Percentiles rank a stretch among this genome's conserved stretches.
phyloP scores from a whole-genome alignment of 441 rosid species.

The Manihot esculenta region DNA sequence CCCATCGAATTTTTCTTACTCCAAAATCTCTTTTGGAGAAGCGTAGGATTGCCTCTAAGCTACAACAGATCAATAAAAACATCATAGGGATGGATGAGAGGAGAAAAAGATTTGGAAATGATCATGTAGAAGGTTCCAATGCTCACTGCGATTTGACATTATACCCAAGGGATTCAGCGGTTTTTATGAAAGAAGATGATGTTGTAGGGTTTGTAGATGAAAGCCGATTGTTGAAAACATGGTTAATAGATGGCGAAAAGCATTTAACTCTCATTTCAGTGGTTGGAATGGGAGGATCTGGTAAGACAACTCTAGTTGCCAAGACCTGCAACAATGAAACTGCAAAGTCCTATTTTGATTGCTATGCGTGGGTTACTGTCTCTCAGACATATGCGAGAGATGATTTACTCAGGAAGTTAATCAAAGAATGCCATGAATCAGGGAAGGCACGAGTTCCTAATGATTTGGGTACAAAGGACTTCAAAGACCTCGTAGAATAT shows the following conservation, averaged over 20 bases:
- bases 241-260: not conserved
- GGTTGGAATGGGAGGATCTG: no score
- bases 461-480: not conserved
- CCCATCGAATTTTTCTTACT: not conserved
- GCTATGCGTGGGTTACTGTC: no score
- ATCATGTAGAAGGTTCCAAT: not conserved
- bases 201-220: not conserved
- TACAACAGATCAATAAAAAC: not conserved
- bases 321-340: no score
- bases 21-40: not conserved
- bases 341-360: no score
- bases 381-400: not conserved
- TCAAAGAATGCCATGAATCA: slow-evolving; percentile 5
- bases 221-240: not conserved
- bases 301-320: no score
- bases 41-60: not conserved
- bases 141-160: not conserved
- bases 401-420: not conserved
- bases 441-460: not conserved
- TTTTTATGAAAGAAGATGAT: slow-evolving; percentile 4
- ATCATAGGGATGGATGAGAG: not conserved
- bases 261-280: slow-evolving; percentile 10
- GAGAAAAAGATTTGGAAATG: not conserved
- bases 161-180: not conserved
- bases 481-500: not conserved